phyloP scores from a whole-genome alignment of 2,329 filamentous ascomycete species.

The Thermoascus crustaceus region DNA sequence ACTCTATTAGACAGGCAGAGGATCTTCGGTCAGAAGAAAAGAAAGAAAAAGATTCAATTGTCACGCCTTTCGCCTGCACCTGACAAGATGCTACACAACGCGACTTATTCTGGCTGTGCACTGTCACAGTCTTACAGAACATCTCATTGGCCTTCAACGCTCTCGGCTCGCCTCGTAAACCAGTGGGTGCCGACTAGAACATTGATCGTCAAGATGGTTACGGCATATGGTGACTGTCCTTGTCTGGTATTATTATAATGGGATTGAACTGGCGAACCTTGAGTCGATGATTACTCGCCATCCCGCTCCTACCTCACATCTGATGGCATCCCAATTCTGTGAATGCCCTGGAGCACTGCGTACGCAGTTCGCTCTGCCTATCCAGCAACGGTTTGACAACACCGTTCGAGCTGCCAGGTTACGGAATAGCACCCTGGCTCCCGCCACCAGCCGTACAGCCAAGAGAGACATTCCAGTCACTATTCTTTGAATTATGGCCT shows the following conservation, averaged over 20 bases:
- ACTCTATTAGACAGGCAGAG: slow-evolving; percentile 61
- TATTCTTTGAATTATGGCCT: neutral
- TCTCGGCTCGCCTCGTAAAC: slow-evolving; percentile 21
- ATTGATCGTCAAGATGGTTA: slow-evolving; percentile 6
- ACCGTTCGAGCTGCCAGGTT: too few relatives aligned
- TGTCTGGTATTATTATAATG: too few relatives aligned
- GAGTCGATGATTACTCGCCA: too few relatives aligned
- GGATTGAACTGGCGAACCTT: too few relatives aligned
- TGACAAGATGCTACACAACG: slow-evolving; percentile 18
- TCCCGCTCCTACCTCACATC: too few relatives aligned
- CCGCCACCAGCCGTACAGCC: neutral
- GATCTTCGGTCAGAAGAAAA: slow-evolving; percentile 26
- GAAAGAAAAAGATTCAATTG: slow-evolving; percentile 28
- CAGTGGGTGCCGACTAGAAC: slow-evolving; percentile 18
- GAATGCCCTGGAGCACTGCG: too few relatives aligned
- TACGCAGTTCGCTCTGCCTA: too few relatives aligned
- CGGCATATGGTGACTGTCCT: too few relatives aligned
- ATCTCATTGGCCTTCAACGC: slow-evolving; percentile 11
- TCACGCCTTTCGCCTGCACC: slow-evolving; percentile 19
- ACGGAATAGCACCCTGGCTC: neutral
- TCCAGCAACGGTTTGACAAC: too few relatives aligned
- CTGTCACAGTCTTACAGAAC: slow-evolving; percentile 13
- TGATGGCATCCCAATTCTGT: too few relatives aligned
- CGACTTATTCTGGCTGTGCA: slow-evolving; percentile 17
- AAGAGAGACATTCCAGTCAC: slow-evolving; percentile 1